These are phyloP conservation scores for Lactarius akahatsu DNA, from an alignment of 768 basidiomycete species.

Conservation along the genomic window DNA sequence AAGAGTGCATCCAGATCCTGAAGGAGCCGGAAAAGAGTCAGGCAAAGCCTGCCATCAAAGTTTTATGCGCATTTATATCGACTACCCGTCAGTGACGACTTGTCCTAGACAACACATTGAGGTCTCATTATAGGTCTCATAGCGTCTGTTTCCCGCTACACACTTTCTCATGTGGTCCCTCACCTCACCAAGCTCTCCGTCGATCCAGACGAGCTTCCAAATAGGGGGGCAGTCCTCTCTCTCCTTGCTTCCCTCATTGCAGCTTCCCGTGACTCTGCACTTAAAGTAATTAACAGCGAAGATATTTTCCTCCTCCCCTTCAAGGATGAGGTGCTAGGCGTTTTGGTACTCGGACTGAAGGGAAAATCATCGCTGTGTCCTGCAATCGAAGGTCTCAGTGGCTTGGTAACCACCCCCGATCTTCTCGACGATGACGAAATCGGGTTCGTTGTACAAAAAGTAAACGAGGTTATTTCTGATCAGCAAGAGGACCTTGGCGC, in stretches of 20 bases:
- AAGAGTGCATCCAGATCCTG: slow-evolving; percentile 76
- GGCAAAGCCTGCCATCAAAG: slow-evolving; percentile 83
- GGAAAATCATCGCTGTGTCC: slow-evolving; percentile 49
- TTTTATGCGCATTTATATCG: slow-evolving; percentile 73
- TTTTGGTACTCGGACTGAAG: slow-evolving; percentile 59
- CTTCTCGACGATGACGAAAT: slow-evolving; percentile 74
- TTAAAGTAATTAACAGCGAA: slow-evolving; percentile 20
- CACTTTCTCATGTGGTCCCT: slow-evolving; percentile 65
- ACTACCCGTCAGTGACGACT: slow-evolving; percentile 63
- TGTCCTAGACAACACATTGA: not conserved
- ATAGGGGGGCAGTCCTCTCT: slow-evolving; percentile 62
- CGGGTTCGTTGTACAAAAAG: slow-evolving; percentile 72
- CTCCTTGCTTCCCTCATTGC: slow-evolving; percentile 66
- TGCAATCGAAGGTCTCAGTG: slow-evolving; percentile 64
- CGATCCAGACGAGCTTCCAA: slow-evolving; percentile 64
- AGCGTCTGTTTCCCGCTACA: slow-evolving; percentile 72
- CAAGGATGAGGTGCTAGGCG: slow-evolving; percentile 76
- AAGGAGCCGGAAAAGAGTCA: slow-evolving; percentile 93
- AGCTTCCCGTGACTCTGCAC: slow-evolving; percentile 48
- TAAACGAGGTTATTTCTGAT: slow-evolving; percentile 64
- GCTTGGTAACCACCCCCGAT: slow-evolving; percentile 59
- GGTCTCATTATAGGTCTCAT: slow-evolving; percentile 9
- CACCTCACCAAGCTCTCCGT: slow-evolving; percentile 77
- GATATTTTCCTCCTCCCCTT: slow-evolving; percentile 47
- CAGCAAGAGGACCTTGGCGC: slow-evolving; percentile 45